These are phyloP conservation scores for Saraca asoca DNA, from an alignment of 331 rosid genomes.

Conservation along the genomic window DNA sequence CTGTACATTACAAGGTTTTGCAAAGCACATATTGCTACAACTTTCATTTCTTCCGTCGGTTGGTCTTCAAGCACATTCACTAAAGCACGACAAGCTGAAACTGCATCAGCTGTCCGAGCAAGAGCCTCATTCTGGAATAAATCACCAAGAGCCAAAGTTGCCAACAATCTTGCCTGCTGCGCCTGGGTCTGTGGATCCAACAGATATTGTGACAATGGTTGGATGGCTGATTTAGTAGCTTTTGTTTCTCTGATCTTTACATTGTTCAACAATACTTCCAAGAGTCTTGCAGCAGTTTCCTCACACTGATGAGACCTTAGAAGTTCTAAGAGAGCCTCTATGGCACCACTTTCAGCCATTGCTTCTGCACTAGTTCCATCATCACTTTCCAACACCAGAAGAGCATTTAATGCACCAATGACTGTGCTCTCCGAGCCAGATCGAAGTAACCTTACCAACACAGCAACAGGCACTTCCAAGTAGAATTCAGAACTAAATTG, in stretches of 20 bases:
- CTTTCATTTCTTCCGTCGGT: constrained; percentile 93
- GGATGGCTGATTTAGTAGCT: constrained; percentile 81
- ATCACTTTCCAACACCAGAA: constrained; percentile 91
- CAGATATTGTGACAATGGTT: constrained; percentile 94
- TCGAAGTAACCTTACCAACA: constrained; percentile 91
- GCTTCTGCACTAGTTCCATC: constrained; percentile 95
- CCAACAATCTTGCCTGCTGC: constrained; percentile 95
- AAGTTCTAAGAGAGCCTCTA: constrained; percentile 97
- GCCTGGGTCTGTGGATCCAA: constrained; percentile 98
- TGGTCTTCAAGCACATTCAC: constrained; percentile 52
- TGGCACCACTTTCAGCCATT: constrained; percentile 99
- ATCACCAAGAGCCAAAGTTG: constrained; percentile 98
- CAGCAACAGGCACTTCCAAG: constrained; percentile 96
- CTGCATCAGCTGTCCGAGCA: constrained; percentile 93
- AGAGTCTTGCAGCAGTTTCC: constrained; percentile 91
- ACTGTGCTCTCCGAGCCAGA: constrained; percentile 88
- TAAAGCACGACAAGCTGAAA: constrained; percentile 96
- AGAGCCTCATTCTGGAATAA: constrained; percentile 92
- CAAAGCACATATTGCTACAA: constrained; percentile 94
- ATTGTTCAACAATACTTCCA: constrained; percentile 89
- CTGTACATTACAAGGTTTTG: constrained; percentile 98
- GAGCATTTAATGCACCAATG: constrained; percentile 90
- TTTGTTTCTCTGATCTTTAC: constrained; percentile 94
- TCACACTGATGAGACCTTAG: constrained; percentile 94
- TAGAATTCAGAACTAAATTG: constrained; percentile 97